A percentile compares a stretch with the other conserved stretches of the same genome.
Evolutionary conservation across 2,329 filamentous ascomycete genomes (phyloP).

Genomic region (Fusarium fracticaudum): DNA sequence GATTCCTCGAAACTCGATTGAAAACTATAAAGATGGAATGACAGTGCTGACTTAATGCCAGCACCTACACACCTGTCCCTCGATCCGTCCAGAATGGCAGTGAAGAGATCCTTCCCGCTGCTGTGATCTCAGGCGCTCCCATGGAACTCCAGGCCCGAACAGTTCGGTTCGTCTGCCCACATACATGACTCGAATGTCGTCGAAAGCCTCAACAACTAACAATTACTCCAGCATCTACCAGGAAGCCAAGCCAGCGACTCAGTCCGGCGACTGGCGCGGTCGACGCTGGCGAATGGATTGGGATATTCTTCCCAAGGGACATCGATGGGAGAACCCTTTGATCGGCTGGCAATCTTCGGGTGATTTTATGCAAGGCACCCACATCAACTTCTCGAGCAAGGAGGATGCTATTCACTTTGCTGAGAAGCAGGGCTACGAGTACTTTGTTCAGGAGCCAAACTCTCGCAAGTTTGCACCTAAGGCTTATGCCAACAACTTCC

Average conservation of each 20-base stretch:
- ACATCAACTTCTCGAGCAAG: conserved; percentile 89
- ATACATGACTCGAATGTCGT: neutral
- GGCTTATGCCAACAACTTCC: conserved; percentile 95
- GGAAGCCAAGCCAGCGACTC: conserved; percentile 92
- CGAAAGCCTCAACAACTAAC: conserved; percentile 8
- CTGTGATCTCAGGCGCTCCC: conserved; percentile 89
- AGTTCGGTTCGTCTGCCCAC: conserved; percentile 74
- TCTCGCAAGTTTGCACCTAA: conserved; percentile 86
- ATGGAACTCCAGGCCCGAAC: conserved; percentile 92
- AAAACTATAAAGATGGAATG: neutral
- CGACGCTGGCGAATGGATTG: conserved; percentile 98
- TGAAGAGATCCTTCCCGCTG: conserved; percentile 82
- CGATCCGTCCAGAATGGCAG: conserved; percentile 91
- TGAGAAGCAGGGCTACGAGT: conserved; percentile 99
- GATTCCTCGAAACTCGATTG: conserved; percentile 23
- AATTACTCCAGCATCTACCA: conserved; percentile 79
- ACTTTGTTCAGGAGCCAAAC: conserved; percentile 98
- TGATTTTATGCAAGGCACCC: conserved; percentile 94
- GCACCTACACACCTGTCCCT: conserved; percentile 90
- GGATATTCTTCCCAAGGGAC: conserved; percentile 91
- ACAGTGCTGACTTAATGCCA: conserved; percentile 51
- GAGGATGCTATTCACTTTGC: conserved; percentile 95
- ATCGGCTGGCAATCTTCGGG: conserved; percentile 99
- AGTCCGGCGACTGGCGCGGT: conserved; percentile 87
- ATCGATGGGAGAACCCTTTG: conserved; percentile 97